A percentile compares a stretch with the other conserved stretches of the same genome.
phyloP scores from a whole-genome alignment of 164 flowering plant genomes.

The Akebia trifoliata region DNA sequence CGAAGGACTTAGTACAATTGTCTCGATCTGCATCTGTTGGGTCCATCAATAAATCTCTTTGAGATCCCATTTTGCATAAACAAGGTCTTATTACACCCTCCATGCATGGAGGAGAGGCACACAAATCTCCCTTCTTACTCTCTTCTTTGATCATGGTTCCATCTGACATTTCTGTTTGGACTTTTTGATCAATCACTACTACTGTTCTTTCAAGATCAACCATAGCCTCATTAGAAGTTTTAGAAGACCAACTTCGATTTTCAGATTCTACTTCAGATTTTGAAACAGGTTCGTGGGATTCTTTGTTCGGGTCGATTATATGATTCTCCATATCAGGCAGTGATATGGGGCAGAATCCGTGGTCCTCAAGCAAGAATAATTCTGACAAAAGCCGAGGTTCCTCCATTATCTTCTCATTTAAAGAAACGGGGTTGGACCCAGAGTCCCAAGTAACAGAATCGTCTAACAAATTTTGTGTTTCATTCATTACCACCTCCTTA shows the following conservation, averaged over 20 bases:
- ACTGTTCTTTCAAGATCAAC: not conserved
- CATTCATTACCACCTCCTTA: slow-evolving; percentile 6
- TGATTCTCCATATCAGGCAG: slow-evolving; percentile 8
- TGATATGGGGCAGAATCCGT: slow-evolving; percentile 6
- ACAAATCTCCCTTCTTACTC: slow-evolving; percentile 13
- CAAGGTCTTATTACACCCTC: slow-evolving; percentile 11
- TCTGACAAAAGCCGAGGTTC: slow-evolving; percentile 7
- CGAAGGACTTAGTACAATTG: not conserved
- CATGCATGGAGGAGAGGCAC: slow-evolving; percentile 9
- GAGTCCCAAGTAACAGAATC: slow-evolving; percentile 17
- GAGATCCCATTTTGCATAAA: slow-evolving; percentile 18
- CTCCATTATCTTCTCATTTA: slow-evolving; percentile 1
- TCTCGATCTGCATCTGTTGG: slow-evolving; percentile 4
- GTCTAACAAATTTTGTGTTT: slow-evolving; percentile 13
- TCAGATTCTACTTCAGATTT: slow-evolving; percentile 11
- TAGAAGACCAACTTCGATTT: slow-evolving; percentile 5
- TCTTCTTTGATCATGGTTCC: slow-evolving; percentile 10
- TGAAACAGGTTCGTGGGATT: slow-evolving; percentile 4
- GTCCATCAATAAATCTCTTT: slow-evolving; percentile 25
- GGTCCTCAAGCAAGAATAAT: slow-evolving; percentile 1
- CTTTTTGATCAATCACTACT: slow-evolving; percentile 2
- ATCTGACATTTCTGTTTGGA: slow-evolving; percentile 9
- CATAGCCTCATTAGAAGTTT: slow-evolving; percentile 1
- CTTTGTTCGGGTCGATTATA: not conserved
- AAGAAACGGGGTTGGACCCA: slow-evolving; percentile 9